Evolutionary conservation across 2,329 filamentous ascomycete genomes (phyloP).

Genomic region (Aspergillus luchuensis): DNA sequence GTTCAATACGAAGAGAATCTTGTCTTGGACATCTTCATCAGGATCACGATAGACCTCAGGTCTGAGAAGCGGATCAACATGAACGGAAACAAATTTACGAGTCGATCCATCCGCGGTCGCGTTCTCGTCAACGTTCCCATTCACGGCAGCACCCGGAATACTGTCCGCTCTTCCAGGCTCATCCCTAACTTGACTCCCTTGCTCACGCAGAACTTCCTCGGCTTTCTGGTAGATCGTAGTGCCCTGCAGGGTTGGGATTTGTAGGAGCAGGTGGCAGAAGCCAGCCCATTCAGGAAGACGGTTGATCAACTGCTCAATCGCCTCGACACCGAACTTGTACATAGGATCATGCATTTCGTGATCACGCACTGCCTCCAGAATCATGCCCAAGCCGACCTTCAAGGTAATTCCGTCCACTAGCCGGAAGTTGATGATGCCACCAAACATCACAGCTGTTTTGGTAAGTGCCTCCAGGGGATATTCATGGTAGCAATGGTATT

Average conservation of each 20-base stretch:
- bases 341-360: conserved; percentile 81
- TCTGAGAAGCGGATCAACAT: conserved; percentile 68
- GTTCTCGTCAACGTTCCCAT: conserved; percentile 70
- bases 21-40: conserved; percentile 81
- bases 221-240: conserved; percentile 84
- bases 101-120: conserved; percentile 60
- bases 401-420: conserved; percentile 87
- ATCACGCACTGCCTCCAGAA: conserved; percentile 91
- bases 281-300: conserved; percentile 93
- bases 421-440: conserved; percentile 92
- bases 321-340: conserved; percentile 98
- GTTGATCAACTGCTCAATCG: conserved; percentile 81
- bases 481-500: conserved; percentile 92
- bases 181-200: conserved; percentile 61
- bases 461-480: conserved; percentile 96
- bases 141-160: conserved; percentile 55
- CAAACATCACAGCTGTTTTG: conserved; percentile 94
- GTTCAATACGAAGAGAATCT: conserved; percentile 93
- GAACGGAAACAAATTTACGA: conserved; percentile 75
- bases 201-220: conserved; percentile 74
- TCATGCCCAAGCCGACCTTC: conserved; percentile 94
- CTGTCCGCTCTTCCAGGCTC: conserved; percentile 44
- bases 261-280: conserved; percentile 81
- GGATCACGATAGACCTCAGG: conserved; percentile 76
- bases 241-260: conserved; percentile 77